These are phyloP conservation scores for Kwoniella sp. DNA, from an alignment of 768 basidiomycete species.

Conservation along the genomic window DNA sequence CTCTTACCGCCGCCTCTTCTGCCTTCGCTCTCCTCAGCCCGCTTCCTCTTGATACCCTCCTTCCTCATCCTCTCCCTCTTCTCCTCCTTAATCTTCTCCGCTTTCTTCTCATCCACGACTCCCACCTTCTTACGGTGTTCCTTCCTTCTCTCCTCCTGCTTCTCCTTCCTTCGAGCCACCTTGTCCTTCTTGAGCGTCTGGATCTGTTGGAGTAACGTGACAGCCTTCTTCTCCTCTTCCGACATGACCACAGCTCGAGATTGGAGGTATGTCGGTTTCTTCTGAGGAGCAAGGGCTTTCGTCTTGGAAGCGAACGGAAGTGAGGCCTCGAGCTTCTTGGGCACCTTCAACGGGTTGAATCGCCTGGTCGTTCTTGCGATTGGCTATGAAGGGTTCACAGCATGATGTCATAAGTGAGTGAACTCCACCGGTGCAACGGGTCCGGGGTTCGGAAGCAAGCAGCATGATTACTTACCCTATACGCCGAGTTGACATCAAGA, in stretches of 20 bases:
- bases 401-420: not conserved
- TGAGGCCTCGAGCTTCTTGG: constrained; percentile 84
- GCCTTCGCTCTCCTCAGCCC: constrained; percentile 39
- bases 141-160: constrained; percentile 77
- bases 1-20: constrained; percentile 26
- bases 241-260: constrained; percentile 94
- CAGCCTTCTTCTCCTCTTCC: constrained; percentile 89
- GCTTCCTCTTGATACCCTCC: constrained; percentile 53
- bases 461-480: constrained; percentile 62
- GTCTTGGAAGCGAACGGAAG: constrained; percentile 94
- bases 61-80: constrained; percentile 50
- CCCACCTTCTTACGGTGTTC: constrained; percentile 72
- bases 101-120: constrained; percentile 60
- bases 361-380: constrained; percentile 77
- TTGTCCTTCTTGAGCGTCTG: constrained; percentile 88
- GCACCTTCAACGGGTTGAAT: constrained; percentile 87
- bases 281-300: constrained; percentile 74
- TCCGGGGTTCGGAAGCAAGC: too few species aligned
- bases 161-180: constrained; percentile 73
- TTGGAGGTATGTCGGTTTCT: constrained; percentile 80
- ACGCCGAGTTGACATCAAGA: constrained; percentile 76
- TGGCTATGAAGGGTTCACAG: constrained; percentile 58
- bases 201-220: constrained; percentile 90
- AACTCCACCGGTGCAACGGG: too few species aligned
- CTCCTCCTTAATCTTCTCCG: constrained; percentile 53